Evolutionary conservation across 1,139 yeast species (phyloP), one percentile per base, ranked within the genome.

Genomic region (Saccharomyces hybrid): DNA sequence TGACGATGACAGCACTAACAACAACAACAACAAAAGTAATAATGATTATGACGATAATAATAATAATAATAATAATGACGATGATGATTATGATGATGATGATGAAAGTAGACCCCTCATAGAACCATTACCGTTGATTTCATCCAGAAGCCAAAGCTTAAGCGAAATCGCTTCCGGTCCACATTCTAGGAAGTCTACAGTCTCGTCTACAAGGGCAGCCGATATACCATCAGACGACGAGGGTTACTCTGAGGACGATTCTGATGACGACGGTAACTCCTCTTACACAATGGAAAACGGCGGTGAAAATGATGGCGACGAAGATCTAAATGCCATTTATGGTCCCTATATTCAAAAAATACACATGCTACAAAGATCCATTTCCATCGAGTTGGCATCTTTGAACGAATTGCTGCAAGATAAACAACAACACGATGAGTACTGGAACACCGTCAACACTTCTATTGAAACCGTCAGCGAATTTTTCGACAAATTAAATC

Each of bases 371-470:
- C 83, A 80, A 63, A 81, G 86, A 55, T 78, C 86, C 5, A 73
- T 86, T 58, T 76, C 76, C 28, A 80, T 86, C 38, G 89, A 85
- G 62, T 70, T 86, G 48, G 64, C 77, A 8, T 80, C 87, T 0
- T 75, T 86, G 48, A 73, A 77, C 32, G 91, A 86, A 52, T 72
- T 85, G 49, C 74, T 85, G 56, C 47, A 52, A 14, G 70, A 70
- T 32, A 53, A 62, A 23, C 55, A 57, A n/a, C 54, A 56, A 8
- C 58, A 57, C 11, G 53, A 56, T 8, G 64, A 68, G 27, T 60
- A 66, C n/a, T 56, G 70, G 46, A 61, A 56, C 3, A 64, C 67
- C 31, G 62, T 73, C 0, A 63, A 64, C 42, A 65, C 61, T 25
- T 69, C 75, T 0, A 58, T 73, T 14, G 52, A 56, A n/a, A 68